Conservation (phyloP, 1,284 basidiomycete species). For the Ganoderma resinaceum region DNA sequence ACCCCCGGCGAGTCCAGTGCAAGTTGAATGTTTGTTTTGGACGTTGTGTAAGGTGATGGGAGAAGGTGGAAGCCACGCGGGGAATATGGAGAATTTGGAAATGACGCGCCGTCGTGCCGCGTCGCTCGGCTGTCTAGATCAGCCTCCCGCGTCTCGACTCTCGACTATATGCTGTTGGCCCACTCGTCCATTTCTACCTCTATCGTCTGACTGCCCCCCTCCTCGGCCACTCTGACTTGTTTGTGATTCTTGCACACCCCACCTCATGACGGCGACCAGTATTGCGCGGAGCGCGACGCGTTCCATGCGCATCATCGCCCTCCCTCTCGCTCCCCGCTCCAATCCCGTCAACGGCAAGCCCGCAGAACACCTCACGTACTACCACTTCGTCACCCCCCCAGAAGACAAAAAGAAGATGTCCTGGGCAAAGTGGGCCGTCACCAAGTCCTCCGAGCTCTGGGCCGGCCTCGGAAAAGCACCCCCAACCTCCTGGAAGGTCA, state of each 20-base stretch:
- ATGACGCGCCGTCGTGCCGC: conserved; percentile 27
- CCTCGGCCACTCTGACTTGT: neutral
- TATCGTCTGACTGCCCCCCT: neutral
- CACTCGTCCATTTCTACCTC: neutral
- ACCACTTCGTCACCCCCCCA: conserved; percentile 52
- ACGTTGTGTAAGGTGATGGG: too few species aligned
- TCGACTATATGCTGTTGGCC: neutral
- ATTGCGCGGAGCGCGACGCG: conserved; percentile 35
- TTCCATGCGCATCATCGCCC: conserved; percentile 55
- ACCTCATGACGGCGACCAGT: conserved; percentile 16
- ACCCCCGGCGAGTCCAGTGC: neutral
- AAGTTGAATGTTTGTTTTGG: neutral
- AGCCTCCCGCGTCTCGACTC: neutral
- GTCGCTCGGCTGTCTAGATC: conserved; percentile 11
- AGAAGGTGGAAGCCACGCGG: conserved; percentile 25
- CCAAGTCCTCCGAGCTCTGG: conserved; percentile 65
- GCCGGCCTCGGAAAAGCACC: conserved; percentile 67
- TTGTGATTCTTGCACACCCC: neutral
- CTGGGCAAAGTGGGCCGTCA: conserved; percentile 50
- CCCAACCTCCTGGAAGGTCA: conserved; percentile 73
- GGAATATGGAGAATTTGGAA: neutral
- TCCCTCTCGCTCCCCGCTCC: conserved; percentile 44
- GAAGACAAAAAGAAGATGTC: conserved; percentile 29
- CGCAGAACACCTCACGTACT: conserved; percentile 48
- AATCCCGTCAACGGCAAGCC: conserved; percentile 23